phyloP scores from a whole-genome alignment of 257 asterid species.

The Solanum sejunctum region DNA sequence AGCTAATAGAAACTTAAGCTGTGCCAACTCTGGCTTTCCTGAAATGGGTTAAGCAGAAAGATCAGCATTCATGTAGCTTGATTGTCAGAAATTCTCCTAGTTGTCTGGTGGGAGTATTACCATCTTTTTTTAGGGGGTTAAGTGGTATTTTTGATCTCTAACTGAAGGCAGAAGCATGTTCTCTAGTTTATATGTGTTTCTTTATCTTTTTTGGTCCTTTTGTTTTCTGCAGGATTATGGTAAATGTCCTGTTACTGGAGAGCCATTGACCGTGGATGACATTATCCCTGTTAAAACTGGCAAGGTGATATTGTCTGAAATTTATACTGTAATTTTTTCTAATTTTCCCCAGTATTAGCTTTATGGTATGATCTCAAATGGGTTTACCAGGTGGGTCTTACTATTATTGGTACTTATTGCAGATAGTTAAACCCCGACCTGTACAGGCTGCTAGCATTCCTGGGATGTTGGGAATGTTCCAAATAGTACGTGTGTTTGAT shows the following conservation, averaged over 20 bases:
- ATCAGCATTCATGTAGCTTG: not conserved
- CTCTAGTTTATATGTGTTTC: not conserved
- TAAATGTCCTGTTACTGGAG: conserved; percentile 96
- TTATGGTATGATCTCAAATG: not conserved
- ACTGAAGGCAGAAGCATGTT: not conserved
- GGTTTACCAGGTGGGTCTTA: not conserved
- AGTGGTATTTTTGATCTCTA: not conserved
- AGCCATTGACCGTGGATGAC: conserved; percentile 73
- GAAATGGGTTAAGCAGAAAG: not conserved
- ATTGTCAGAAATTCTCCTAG: not conserved
- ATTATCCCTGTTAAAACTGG: conserved; percentile 76
- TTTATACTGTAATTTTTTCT: not conserved
- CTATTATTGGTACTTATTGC: conserved; percentile 5
- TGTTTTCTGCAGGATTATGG: conserved; percentile 57
- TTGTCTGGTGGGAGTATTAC: not conserved
- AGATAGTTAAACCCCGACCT: conserved; percentile 92
- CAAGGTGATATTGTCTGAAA: conserved; percentile 34
- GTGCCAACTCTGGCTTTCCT: not conserved
- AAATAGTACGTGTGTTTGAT: conserved; percentile 46
- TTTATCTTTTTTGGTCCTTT: not conserved
- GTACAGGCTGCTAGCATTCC: conserved; percentile 99
- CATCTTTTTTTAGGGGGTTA: not conserved
- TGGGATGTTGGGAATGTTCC: conserved; percentile 98
- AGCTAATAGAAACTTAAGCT: not conserved
- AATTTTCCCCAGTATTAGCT: not conserved